Conservation (phyloP, 169 alveolate species). For the Babesia bovis region DNA sequence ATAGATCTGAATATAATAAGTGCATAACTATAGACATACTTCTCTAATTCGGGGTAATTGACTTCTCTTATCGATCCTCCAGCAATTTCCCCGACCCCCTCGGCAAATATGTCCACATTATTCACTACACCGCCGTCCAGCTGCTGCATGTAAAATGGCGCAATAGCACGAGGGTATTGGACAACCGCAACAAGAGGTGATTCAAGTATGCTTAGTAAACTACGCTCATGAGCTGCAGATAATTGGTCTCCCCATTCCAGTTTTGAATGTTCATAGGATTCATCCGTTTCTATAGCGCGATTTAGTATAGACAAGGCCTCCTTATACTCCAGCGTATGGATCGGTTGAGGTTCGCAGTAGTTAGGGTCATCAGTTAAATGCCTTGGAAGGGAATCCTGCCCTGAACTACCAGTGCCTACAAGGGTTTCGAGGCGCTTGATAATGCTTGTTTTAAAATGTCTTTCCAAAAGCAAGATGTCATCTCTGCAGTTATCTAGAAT, state of each 20-base stretch:
- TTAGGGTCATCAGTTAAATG: conserved; percentile 20
- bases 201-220: conserved; percentile 81
- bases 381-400: conserved; percentile 16
- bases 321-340: conserved; percentile 55
- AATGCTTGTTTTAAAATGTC: conserved; percentile 31
- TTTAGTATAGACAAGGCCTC: conserved; percentile 68
- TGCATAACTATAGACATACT: conserved; percentile 8
- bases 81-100: conserved; percentile 93
- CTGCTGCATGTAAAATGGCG: conserved; percentile 93
- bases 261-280: conserved; percentile 66
- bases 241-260: conserved; percentile 78
- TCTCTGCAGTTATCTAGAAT: conserved; percentile 60
- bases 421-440: conserved; percentile 24
- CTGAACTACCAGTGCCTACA: conserved; percentile 36
- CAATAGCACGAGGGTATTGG: conserved; percentile 87
- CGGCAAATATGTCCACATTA: conserved; percentile 95
- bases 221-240: conserved; percentile 71
- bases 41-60: conserved; percentile 75
- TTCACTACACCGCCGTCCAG: conserved; percentile 89
- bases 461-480: conserved; percentile 45
- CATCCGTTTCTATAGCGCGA: conserved; percentile 71
- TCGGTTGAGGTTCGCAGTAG: neutral
- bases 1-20: conserved; percentile 64
- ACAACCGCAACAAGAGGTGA: conserved; percentile 78
- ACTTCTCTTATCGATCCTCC: conserved; percentile 96